Evolutionary conservation across 768 basidiomycete species (phyloP).

Genomic region (Mycena venus): DNA sequence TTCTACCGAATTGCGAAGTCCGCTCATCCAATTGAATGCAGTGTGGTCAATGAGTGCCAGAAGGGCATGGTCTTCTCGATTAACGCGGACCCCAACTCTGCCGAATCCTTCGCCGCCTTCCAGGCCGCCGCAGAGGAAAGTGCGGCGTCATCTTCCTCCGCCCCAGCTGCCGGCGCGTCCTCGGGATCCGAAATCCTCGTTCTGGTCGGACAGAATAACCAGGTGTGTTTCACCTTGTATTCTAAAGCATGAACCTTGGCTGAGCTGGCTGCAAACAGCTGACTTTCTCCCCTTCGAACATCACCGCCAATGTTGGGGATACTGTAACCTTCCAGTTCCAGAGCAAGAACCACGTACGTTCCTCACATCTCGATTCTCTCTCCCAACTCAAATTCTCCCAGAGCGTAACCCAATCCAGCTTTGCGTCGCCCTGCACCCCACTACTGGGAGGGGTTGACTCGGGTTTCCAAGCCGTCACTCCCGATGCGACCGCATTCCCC

Average conservation of each 20-base stretch:
- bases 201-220: constrained; percentile 47
- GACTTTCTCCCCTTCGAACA: constrained; percentile 50
- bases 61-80: constrained; percentile 8
- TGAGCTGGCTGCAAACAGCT: constrained; percentile 41
- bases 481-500: constrained; percentile 49
- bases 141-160: neutral
- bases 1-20: neutral
- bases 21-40: neutral
- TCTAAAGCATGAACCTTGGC: neutral
- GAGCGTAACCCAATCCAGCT: neutral
- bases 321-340: constrained; percentile 59
- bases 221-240: constrained; percentile 36
- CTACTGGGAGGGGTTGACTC: constrained; percentile 59
- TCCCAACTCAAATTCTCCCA: neutral
- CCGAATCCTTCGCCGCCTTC: constrained; percentile 9
- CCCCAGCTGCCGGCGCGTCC: neutral
- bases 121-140: constrained; percentile 9
- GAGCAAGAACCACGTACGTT: constrained; percentile 8
- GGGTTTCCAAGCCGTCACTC: constrained; percentile 58
- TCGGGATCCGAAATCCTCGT: neutral
- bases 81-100: neutral
- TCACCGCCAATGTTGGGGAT: constrained; percentile 38
- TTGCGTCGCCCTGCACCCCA: constrained; percentile 18
- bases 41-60: neutral
- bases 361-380: no score